Evolutionary conservation across 2,329 filamentous ascomycete genomes (phyloP).

Genomic region (Westerdykella sp.): DNA sequence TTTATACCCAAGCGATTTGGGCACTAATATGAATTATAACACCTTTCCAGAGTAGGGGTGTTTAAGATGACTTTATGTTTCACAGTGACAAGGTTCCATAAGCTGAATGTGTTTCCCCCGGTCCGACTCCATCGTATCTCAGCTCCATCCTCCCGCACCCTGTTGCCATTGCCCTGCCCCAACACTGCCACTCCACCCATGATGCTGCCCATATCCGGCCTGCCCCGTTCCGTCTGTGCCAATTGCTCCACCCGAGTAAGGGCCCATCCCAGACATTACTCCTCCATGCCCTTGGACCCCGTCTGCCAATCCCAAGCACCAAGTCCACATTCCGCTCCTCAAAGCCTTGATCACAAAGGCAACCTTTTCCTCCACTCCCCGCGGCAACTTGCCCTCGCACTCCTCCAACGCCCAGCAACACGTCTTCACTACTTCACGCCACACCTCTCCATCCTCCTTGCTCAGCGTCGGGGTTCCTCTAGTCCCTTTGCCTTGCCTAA

Average conservation of each 20-base stretch:
- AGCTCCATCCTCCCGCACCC: slow-evolving; percentile 5
- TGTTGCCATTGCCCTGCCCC: neutral
- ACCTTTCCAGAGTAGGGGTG: too few species aligned
- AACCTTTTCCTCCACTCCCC: slow-evolving; percentile 21
- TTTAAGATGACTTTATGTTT: too few species aligned
- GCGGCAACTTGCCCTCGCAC: slow-evolving; percentile 21
- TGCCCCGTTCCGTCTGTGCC: neutral
- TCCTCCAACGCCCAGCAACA: slow-evolving; percentile 22
- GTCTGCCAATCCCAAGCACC: slow-evolving; percentile 4
- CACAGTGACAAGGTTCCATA: too few species aligned
- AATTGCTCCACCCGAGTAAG: too few species aligned
- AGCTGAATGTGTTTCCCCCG: too few species aligned
- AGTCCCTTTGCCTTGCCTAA: slow-evolving; percentile 14
- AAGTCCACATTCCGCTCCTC: slow-evolving; percentile 18
- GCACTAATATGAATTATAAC: too few species aligned
- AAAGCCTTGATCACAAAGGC: slow-evolving; percentile 21
- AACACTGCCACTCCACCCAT: neutral
- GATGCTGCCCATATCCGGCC: neutral
- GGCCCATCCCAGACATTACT: too few species aligned
- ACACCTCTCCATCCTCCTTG: slow-evolving; percentile 15
- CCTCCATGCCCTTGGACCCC: neutral
- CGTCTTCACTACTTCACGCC: slow-evolving; percentile 19
- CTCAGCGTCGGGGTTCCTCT: slow-evolving; percentile 12
- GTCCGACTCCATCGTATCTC: too few species aligned
- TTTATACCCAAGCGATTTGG: too few species aligned